These are phyloP conservation scores for Isabelozyma gotoi DNA, from an alignment of 805 yeast genomes.

Conservation along the genomic window DNA sequence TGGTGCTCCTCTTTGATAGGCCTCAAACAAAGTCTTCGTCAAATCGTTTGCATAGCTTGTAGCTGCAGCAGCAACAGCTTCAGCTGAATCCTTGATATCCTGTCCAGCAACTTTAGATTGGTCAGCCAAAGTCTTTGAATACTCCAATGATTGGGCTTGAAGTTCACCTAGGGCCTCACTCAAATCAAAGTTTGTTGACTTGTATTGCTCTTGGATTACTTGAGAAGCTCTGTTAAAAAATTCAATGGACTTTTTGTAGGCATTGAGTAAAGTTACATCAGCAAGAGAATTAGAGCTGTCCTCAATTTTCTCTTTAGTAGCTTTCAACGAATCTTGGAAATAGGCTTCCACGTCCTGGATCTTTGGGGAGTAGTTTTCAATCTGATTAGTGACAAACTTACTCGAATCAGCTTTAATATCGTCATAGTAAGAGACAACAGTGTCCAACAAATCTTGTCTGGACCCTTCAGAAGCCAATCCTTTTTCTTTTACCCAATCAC, in stretches of 20 bases:
- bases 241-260: constrained; percentile 14
- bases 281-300: constrained; percentile 13
- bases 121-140: constrained; percentile 10
- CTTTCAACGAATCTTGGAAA: constrained; percentile 17
- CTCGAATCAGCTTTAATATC: not conserved
- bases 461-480: constrained; percentile 21
- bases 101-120: constrained; percentile 6
- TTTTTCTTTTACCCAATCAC: constrained; percentile 39
- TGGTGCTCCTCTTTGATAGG: constrained; percentile 5
- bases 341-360: constrained; percentile 14
- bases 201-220: constrained; percentile 7
- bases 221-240: constrained; percentile 20
- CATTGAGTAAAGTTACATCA: constrained; percentile 14
- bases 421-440: constrained; percentile 12
- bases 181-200: constrained; percentile 7
- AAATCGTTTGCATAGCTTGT: constrained; percentile 9
- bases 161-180: constrained; percentile 16
- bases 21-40: constrained; percentile 6
- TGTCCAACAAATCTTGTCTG: constrained; percentile 21
- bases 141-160: constrained; percentile 16
- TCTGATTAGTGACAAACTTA: constrained; percentile 7
- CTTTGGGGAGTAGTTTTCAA: constrained; percentile 16
- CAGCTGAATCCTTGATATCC: constrained; percentile 8
- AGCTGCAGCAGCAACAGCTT: constrained; percentile 12
- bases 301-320: constrained; percentile 7